Base-by-base conservation (phyloP, 73 alveolate genomes). In the Diophrys sp. region DNA sequence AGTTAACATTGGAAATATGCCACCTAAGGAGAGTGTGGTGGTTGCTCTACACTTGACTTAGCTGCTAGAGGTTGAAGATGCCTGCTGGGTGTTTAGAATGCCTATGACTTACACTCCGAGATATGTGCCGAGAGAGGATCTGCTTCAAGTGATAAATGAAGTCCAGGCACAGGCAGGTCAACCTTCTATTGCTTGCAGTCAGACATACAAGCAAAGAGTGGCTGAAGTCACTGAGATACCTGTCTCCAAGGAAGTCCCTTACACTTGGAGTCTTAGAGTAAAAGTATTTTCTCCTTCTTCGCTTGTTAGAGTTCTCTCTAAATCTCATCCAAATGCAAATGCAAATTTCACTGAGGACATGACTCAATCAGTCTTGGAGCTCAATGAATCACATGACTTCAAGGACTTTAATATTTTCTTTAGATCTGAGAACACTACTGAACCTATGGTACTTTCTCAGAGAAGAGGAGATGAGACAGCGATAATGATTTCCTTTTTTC, bases 1-100 rank as follows among this genome's bases (percentile, higher is more conserved):
- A 34, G 28, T 84, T 26, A 75, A 73, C 68, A 32, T 89, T 0
- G 96, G 96, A 23, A 87, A 87, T 62, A 30, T 89, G 26, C 89
- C 89, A 18, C 80, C 91, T n/a, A 27, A 68, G 44, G 27, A 82
- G 23, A 80, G 79, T n/a, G 77, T 80, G 14, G 31, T 67, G 0
- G 0, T 89, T 14, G 68, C 27, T 1, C 25, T 83, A 54, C 32
- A 57, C 18, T 74, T 57, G 71, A 70, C 53, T 29, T 77, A 84
- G 70, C 27, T 29, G 67, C 75, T 89, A 18, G 33, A 70, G 0
- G 78, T 89, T 24, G 84, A 89, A 62, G 96, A 82, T 70, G 56
- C 24, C 0, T 25, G 79, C 30, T 89, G 80, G 80, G 23, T 81
- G 18, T 68, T 89, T 33, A 82, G 56, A 14, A 29, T 89, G 0